Conservation (phyloP, 2,329 filamentous ascomycete genomes). For the Phyllosticta paracitricarpa region DNA sequence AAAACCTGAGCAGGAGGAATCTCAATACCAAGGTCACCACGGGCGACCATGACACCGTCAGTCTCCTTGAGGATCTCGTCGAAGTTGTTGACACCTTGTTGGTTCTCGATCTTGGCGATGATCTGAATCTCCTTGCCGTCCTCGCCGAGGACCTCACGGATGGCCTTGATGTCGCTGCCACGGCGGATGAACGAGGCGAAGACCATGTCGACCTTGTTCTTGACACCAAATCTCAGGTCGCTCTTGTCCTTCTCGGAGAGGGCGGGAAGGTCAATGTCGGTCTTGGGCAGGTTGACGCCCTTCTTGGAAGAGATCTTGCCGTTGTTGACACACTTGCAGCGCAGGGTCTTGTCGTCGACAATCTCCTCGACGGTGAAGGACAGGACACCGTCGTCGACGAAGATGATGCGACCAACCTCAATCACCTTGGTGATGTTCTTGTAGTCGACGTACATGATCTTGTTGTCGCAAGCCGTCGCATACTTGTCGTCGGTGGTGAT, state of each 20-base stretch:
- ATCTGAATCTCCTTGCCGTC: slow-evolving; percentile 96
- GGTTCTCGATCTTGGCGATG: slow-evolving; percentile 99
- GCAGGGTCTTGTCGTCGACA: slow-evolving; percentile 79
- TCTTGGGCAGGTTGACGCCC: slow-evolving; percentile 98
- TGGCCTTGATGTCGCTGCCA: slow-evolving; percentile 83
- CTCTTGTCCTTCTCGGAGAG: slow-evolving; percentile 97
- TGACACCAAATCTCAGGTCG: slow-evolving; percentile 89
- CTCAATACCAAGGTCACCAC: slow-evolving; percentile 97
- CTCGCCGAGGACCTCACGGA: slow-evolving; percentile 81
- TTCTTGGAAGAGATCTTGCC: slow-evolving; percentile 98
- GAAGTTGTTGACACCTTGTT: slow-evolving; percentile 99
- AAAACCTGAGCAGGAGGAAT: slow-evolving; percentile 98
- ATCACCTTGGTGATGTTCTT: slow-evolving; percentile 99
- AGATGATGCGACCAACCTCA: slow-evolving; percentile 80
- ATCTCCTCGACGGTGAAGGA: slow-evolving; percentile 89
- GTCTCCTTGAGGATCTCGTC: slow-evolving; percentile 91
- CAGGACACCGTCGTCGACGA: slow-evolving; percentile 95
- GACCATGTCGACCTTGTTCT: slow-evolving; percentile 98
- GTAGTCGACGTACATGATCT: slow-evolving; percentile 99
- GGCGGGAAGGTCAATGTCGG: slow-evolving; percentile 93
- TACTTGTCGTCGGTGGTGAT: slow-evolving; percentile 96
- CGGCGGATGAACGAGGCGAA: slow-evolving; percentile 98
- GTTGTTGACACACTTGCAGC: slow-evolving; percentile 85
- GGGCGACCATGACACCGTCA: slow-evolving; percentile 98
- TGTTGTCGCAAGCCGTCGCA: slow-evolving; percentile 68